These are phyloP conservation scores for Blastocrithidia nonstop DNA, from an alignment of 208 protist genomes.

Conservation along the genomic window DNA sequence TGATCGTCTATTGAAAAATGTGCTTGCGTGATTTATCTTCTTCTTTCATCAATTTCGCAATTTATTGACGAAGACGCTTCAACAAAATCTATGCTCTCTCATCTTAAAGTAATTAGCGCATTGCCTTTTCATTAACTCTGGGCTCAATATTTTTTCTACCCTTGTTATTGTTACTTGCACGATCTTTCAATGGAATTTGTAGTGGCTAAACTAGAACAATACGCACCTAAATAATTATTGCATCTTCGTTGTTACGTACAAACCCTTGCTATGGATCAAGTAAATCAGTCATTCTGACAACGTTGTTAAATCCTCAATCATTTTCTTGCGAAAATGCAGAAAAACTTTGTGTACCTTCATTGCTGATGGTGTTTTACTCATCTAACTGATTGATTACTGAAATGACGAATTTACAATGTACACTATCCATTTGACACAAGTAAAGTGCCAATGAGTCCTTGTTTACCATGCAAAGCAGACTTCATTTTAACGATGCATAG, in stretches of 20 bases:
- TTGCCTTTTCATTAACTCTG: slow-evolving; percentile 48
- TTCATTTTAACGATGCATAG: slow-evolving; percentile 77
- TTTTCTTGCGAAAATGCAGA: slow-evolving; percentile 74
- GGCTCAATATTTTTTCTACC: slow-evolving; percentile 34
- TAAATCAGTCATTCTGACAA: slow-evolving; percentile 72
- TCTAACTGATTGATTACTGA: slow-evolving; percentile 76
- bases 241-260: slow-evolving; percentile 45
- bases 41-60: slow-evolving; percentile 59
- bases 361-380: slow-evolving; percentile 78
- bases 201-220: slow-evolving; percentile 76
- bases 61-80: slow-evolving; percentile 71
- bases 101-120: slow-evolving; percentile 60
- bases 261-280: slow-evolving; percentile 69
- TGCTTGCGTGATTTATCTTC: slow-evolving; percentile 81
- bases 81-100: slow-evolving; percentile 50
- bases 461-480: slow-evolving; percentile 82
- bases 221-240: slow-evolving; percentile 80
- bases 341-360: slow-evolving; percentile 84
- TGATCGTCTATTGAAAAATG: slow-evolving; percentile 29
- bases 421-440: slow-evolving; percentile 79
- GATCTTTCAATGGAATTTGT: slow-evolving; percentile 31
- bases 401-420: slow-evolving; percentile 87
- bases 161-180: slow-evolving; percentile 15
- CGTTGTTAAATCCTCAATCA: slow-evolving; percentile 86
- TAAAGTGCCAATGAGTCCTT: slow-evolving; percentile 80